Base-by-base conservation (phyloP, 2,329 filamentous ascomycete species). In the Lachnellula arida region DNA sequence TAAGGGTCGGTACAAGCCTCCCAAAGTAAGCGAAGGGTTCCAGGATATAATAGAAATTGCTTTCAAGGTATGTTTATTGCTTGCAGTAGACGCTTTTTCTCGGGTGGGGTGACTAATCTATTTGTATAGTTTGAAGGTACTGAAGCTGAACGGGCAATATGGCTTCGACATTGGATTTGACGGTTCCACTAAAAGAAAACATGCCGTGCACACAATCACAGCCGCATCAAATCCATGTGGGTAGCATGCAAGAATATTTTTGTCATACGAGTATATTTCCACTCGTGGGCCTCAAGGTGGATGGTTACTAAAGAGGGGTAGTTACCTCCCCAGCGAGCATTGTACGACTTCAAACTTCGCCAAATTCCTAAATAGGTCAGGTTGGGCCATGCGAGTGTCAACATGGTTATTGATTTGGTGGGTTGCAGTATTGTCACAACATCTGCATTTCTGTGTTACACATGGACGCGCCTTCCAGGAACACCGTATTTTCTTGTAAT, bases 131-230 rank as follows among this genome's bases (percentile, higher is more conserved):
- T 69, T 44, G 44, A 63, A 37, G 63, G 64, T 42, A 63, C 78
- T 1, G 79, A 83, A 51, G 82, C 87, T 35, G 85, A 91, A 62
- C 85, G 84, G 67, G 74, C 75, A 37, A 73, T 89, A 46, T 97
- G 92, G 91, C 80, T 77, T 5, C 82, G 81, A 64, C 92, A 90
- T 67, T 97, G 91, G 91, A 75, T 83, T 49, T 91, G 68, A 73
- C 47, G 43, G 51, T 51, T 48, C 40, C 32, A 22, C 23, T 52
- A 3, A 8, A 51, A 28, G 46, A 15, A 43, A 52, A 44, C 9
- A 32, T 12, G 44, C 50, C n/a, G 53, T 49, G 53, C 52, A 54
- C 51, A 51, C 37, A 37, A 12, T 46, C n/a, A 49, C 51, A 54
- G 49, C 54, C 49, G 51, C 46, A 53, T 51, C 47, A 54, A 44